Evolutionary conservation across 768 basidiomycete species (phyloP).

Genomic region (Chlorophyllum brunneum): DNA sequence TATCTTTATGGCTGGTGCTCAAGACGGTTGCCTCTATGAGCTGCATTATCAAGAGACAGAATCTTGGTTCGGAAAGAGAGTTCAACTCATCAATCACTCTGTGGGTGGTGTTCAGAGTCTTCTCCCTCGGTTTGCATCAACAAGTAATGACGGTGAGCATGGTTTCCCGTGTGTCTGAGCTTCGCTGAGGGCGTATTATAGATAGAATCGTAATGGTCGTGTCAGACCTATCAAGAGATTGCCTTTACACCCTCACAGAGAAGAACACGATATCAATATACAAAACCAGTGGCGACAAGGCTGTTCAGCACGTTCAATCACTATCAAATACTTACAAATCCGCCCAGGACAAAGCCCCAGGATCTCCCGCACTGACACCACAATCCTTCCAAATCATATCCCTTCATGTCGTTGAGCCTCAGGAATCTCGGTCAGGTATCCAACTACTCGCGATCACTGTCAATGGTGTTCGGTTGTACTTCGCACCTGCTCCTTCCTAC

Average conservation of each 20-base stretch:
- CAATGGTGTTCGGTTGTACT: conserved; percentile 84
- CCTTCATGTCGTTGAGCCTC: conserved; percentile 63
- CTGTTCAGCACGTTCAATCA: conserved; percentile 69
- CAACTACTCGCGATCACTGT: conserved; percentile 80
- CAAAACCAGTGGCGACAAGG: conserved; percentile 57
- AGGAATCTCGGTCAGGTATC: conserved; percentile 64
- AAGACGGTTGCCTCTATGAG: conserved; percentile 90
- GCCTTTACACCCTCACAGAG: conserved; percentile 74
- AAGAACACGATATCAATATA: conserved; percentile 66
- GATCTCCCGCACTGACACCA: conserved; percentile 66
- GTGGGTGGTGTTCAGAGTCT: conserved; percentile 75
- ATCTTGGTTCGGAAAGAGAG: conserved; percentile 88
- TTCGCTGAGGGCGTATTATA: conserved; percentile 24
- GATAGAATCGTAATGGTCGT: conserved; percentile 71
- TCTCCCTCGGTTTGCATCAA: conserved; percentile 67
- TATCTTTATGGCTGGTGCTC: conserved; percentile 85
- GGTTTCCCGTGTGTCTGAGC: not conserved
- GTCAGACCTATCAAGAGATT: conserved; percentile 64
- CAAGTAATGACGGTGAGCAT: conserved; percentile 59
- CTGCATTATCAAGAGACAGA: conserved; percentile 87
- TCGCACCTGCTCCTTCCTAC: conserved; percentile 53
- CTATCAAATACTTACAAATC: conserved; percentile 70
- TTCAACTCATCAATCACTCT: conserved; percentile 85
- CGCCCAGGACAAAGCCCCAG: conserved; percentile 79
- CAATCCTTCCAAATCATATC: conserved; percentile 67